Conservation (phyloP, 257 asterid genomes). For the Anisodus acutangulus region DNA sequence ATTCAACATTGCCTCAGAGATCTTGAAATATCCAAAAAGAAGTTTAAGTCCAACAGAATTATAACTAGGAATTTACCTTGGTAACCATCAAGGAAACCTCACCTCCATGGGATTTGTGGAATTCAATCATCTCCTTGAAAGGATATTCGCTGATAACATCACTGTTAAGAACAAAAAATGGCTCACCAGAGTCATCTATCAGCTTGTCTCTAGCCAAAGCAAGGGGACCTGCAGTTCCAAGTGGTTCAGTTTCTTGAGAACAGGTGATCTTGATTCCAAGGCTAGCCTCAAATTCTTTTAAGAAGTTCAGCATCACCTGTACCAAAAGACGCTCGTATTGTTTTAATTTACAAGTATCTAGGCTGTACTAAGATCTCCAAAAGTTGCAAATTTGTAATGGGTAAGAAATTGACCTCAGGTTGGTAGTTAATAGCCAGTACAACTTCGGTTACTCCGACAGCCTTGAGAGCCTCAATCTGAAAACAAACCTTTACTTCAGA, state of each 20-base stretch:
- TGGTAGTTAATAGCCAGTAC: constrained; percentile 85
- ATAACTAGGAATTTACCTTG: constrained; percentile 43
- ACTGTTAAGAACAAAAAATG: constrained; percentile 94
- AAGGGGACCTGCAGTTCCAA: constrained; percentile 98
- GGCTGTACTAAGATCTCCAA: constrained; percentile 9
- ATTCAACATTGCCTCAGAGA: constrained; percentile 4
- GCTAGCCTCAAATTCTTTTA: constrained; percentile 90
- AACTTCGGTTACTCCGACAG: constrained; percentile 81
- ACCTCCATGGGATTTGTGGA: constrained; percentile 96
- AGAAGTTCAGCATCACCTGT: constrained; percentile 92
- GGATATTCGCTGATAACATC: constrained; percentile 96
- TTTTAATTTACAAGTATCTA: neutral
- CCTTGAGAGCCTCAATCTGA: constrained; percentile 86
- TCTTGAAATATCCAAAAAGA: neutral
- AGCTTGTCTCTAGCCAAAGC: constrained; percentile 96
- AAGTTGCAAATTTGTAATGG: neutral
- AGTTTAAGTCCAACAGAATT: constrained; percentile 11
- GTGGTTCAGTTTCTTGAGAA: constrained; percentile 98
- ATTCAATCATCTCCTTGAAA: constrained; percentile 76
- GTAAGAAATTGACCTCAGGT: constrained; percentile 63
- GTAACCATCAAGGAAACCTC: constrained; percentile 98
- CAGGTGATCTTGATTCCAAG: constrained; percentile 91
- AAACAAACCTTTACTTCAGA: constrained; percentile 16
- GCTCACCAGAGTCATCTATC: constrained; percentile 80
- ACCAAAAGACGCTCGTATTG: constrained; percentile 11